Evolutionary conservation across 2,329 filamentous ascomycete species (phyloP), one percentile per base, ranked within the genome.

Genomic region (Colletotrichum somersetense): DNA sequence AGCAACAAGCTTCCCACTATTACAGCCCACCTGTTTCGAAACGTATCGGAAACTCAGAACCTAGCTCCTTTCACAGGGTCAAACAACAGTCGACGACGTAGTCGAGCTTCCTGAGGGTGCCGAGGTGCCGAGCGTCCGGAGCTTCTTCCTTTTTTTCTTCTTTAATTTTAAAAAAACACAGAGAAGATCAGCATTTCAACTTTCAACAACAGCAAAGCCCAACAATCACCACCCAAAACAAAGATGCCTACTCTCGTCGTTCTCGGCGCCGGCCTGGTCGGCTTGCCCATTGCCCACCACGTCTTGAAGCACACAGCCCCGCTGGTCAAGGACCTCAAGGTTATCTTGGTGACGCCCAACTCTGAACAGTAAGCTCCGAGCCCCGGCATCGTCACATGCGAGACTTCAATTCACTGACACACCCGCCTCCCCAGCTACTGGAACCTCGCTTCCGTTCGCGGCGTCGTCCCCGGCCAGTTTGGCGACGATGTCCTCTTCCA

Each of bases 381-480:
- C n/a, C n/a, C 20, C 10, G 12, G 16, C 14, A 23, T 26, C 14
- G 16, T 4, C 10, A 35, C 6, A 35, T 7, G 20, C 3, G 33
- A 33, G 20, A 30, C 5, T 16, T 42, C n/a, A 59, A 23, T 40
- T 16, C 26, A 66, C 65, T 71, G 6, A 74, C 72, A 52, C 72
- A 44, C 20, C n/a, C n/a, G n/a, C 40, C 56, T 33, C 26, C 85
- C 87, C 75, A 87, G 89, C 75, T 89, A 83, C 80, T 89, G 86
- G 87, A 89, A 88, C 75, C 73, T 89, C 8, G 87, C 87, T 1
- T 84, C 87, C 2, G 85, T 87, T n/a, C 86, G 87, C 48, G 86
- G 85, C 74, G 82, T 89, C 50, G 81, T 89, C 30, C 86, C 87
- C 1, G 84, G 83, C 38, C 78, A 81, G 44, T 79, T 88, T 66